Evolutionary conservation across 345 rosid species (phyloP).

Genomic region (Hevea brasiliensis): DNA sequence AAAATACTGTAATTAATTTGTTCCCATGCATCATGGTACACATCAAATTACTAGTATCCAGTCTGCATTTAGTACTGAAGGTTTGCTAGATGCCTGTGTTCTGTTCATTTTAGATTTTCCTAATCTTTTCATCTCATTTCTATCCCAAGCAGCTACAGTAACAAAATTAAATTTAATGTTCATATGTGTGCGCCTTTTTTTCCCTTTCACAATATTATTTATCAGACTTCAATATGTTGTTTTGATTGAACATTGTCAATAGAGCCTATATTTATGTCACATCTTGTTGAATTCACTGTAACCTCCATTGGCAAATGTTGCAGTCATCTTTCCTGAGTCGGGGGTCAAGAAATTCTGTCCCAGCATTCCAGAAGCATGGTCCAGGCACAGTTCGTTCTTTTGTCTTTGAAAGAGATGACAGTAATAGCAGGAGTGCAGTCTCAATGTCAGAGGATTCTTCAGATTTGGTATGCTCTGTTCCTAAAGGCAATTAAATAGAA

Average conservation of each 20-base stretch:
- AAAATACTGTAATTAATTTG: neutral
- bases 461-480: conserved; percentile 47
- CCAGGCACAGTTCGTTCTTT: conserved; percentile 59
- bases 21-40: neutral
- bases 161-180: neutral
- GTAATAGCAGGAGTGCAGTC: conserved; percentile 50
- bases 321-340: conserved; percentile 86
- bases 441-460: conserved; percentile 55
- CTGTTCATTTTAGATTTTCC: neutral
- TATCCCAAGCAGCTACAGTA: neutral
- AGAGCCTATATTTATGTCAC: neutral
- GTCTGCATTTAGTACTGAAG: neutral
- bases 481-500: neutral
- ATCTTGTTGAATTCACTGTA: neutral
- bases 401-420: conserved; percentile 80
- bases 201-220: neutral
- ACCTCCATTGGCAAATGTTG: conserved; percentile 30
- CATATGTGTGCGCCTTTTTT: neutral
- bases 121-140: neutral
- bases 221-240: neutral
- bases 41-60: neutral
- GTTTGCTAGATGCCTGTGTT: neutral
- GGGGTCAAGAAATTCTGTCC: conserved; percentile 47
- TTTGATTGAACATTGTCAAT: neutral
- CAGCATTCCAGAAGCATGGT: conserved; percentile 59